Evolutionary conservation across 2,329 filamentous ascomycete genomes (phyloP).

Genomic region (Dichotomopilus funicola): DNA sequence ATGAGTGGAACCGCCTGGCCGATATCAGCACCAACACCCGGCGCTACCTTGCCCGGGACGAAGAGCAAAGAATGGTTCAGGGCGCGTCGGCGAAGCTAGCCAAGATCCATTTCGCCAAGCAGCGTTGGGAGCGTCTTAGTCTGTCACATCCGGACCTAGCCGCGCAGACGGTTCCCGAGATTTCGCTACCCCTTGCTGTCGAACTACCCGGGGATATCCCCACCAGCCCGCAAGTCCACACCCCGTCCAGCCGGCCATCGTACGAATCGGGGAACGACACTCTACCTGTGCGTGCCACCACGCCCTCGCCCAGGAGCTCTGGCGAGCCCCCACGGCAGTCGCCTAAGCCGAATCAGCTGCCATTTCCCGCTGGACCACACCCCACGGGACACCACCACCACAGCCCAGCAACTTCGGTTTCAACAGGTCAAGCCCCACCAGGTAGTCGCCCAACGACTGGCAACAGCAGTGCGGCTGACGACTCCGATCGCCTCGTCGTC

Average conservation of each 20-base stretch:
- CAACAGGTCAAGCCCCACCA: too few species aligned
- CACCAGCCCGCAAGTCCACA: slow-evolving; percentile 27
- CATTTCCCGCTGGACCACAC: slow-evolving; percentile 26
- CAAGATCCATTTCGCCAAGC: slow-evolving; percentile 72
- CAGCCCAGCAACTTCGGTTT: slow-evolving; percentile 26
- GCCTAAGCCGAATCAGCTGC: slow-evolving; percentile 17
- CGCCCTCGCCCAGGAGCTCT: slow-evolving; percentile 45
- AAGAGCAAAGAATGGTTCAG: slow-evolving; percentile 70
- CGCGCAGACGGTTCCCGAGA: slow-evolving; percentile 36
- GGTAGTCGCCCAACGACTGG: too few species aligned
- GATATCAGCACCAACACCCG: slow-evolving; percentile 92
- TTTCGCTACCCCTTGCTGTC: slow-evolving; percentile 45
- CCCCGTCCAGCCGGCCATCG: slow-evolving; percentile 43
- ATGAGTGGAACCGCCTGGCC: slow-evolving; percentile 89
- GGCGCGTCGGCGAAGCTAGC: slow-evolving; percentile 74
- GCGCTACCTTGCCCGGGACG: slow-evolving; percentile 67
- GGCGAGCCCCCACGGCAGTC: slow-evolving; percentile 38
- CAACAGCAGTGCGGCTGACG: slow-evolving; percentile 30
- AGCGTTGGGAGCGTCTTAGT: slow-evolving; percentile 51
- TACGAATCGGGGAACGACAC: slow-evolving; percentile 52
- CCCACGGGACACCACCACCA: slow-evolving; percentile 26
- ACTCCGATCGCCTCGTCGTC: slow-evolving; percentile 48
- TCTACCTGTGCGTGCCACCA: slow-evolving; percentile 36
- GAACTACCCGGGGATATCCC: slow-evolving; percentile 55
- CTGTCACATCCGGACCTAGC: slow-evolving; percentile 36